Evolutionary conservation across 176 grass and related monocot genomes (phyloP).

Genomic region (Thinopyrum elongatum): DNA sequence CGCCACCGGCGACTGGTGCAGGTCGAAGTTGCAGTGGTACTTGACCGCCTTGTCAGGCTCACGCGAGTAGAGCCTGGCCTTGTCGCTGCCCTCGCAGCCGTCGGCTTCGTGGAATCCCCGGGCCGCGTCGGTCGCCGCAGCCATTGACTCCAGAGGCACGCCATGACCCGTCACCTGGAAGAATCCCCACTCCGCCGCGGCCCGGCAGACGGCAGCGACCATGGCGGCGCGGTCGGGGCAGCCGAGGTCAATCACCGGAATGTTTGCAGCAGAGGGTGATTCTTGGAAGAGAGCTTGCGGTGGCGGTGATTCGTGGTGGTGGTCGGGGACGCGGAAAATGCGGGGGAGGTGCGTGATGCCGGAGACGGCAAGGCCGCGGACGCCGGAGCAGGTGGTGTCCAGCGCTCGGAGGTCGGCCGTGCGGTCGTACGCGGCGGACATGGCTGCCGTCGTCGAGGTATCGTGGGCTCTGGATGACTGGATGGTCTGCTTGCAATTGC

Average conservation of each 20-base stretch:
- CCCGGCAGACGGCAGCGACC: constrained; percentile 30
- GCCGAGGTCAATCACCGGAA: background rate
- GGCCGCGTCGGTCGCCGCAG: background rate
- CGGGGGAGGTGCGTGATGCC: constrained; percentile 39
- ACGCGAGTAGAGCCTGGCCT: constrained; percentile 58
- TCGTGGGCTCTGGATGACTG: background rate
- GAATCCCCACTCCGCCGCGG: constrained; percentile 53
- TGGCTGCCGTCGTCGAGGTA: background rate
- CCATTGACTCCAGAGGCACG: background rate
- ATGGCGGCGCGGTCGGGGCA: background rate
- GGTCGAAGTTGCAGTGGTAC: constrained; percentile 66
- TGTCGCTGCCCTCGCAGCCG: constrained; percentile 34
- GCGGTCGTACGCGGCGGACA: constrained; percentile 37
- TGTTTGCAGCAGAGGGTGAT: background rate
- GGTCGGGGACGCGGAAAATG: constrained; percentile 38
- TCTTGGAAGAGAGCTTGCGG: background rate
- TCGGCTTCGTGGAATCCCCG: constrained; percentile 46
- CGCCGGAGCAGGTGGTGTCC: constrained; percentile 55
- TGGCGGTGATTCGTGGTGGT: background rate
- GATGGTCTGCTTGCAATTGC: background rate
- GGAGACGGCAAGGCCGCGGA: constrained; percentile 43
- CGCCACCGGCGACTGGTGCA: constrained; percentile 41
- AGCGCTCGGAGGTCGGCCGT: constrained; percentile 42
- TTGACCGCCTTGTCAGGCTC: constrained; percentile 36
- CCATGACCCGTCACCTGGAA: constrained; percentile 63